Percentiles rank a stretch among this genome's conserved stretches.
phyloP scores from a whole-genome alignment of 257 asterid genomes.

The Galeopsis tetrahit region DNA sequence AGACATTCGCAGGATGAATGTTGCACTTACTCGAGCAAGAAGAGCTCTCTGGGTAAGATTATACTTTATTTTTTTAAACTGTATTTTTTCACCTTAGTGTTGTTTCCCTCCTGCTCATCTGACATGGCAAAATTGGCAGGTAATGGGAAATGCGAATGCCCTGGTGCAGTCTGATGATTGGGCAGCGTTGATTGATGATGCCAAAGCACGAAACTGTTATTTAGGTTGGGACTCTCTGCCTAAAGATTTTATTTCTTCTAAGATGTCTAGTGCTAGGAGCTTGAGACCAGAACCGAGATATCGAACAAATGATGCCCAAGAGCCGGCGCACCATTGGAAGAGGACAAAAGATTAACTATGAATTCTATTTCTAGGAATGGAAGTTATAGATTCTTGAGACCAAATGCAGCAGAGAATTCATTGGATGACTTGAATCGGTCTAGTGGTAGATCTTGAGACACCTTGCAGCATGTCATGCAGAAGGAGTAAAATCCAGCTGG shows the following conservation, averaged over 20 bases:
- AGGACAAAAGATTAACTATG: constrained; percentile 65
- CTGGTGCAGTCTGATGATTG: constrained; percentile 89
- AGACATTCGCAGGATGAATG: constrained; percentile 95
- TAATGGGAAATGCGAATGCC: constrained; percentile 93
- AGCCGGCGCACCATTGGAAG: constrained; percentile 88
- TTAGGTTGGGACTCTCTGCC: constrained; percentile 89
- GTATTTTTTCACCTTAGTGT: not conserved
- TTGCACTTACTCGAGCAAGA: constrained; percentile 94
- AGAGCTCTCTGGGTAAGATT: constrained; percentile 96
- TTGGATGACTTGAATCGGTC: constrained; percentile 62
- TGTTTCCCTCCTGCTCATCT: not conserved
- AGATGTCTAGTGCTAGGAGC: constrained; percentile 59
- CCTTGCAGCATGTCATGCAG: constrained; percentile 60
- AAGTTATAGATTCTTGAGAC: constrained; percentile 57
- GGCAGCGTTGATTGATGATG: constrained; percentile 85
- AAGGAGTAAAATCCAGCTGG: constrained; percentile 34
- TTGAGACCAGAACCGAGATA: constrained; percentile 72
- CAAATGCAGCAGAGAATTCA: constrained; percentile 23
- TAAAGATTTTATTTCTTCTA: constrained; percentile 69
- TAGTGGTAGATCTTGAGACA: constrained; percentile 68
- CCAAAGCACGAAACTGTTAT: constrained; percentile 81
- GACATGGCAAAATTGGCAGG: constrained; percentile 45
- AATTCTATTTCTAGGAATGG: constrained; percentile 59
- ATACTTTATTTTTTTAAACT: not conserved
- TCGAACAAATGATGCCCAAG: constrained; percentile 69